Percentiles rank a stretch among this genome's conserved stretches.
These are phyloP conservation scores for Suhomyces sp. DNA, from an alignment of 805 yeast genomes.

Conservation along the genomic window DNA sequence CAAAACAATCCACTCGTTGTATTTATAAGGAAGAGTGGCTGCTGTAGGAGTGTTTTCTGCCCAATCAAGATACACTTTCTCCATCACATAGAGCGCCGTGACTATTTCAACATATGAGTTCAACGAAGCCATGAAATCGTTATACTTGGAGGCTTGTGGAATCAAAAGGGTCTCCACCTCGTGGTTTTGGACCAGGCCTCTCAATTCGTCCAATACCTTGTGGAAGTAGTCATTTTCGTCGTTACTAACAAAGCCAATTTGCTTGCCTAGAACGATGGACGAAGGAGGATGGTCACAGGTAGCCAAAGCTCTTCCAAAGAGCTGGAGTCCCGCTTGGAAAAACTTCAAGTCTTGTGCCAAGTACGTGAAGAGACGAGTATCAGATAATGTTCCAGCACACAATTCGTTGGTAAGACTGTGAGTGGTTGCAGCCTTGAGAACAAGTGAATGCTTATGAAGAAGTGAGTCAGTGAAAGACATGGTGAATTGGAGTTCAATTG, in stretches of 20 bases:
- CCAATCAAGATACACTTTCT: conserved; percentile 53
- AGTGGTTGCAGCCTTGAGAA: conserved; percentile 30
- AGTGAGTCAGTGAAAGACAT: conserved; percentile 22
- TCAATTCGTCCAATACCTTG: conserved; percentile 23
- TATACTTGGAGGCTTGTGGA: conserved; percentile 38
- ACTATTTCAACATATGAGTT: conserved; percentile 41
- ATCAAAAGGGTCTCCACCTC: conserved; percentile 22
- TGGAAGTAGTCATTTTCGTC: conserved; percentile 51
- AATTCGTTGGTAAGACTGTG: conserved; percentile 46
- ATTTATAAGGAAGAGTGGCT: conserved; percentile 40
- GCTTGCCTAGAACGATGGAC: conserved; percentile 44
- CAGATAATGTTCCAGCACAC: conserved; percentile 46
- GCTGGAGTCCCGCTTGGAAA: conserved; percentile 42
- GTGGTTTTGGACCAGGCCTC: conserved; percentile 13
- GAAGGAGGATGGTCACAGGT: conserved; percentile 40
- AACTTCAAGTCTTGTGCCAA: conserved; percentile 50
- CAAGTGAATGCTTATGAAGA: conserved; percentile 18
- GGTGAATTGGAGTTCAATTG: too few species aligned
- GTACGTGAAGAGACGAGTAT: conserved; percentile 43
- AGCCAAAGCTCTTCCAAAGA: conserved; percentile 46
- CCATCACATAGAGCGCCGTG: conserved; percentile 48
- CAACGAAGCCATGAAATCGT: conserved; percentile 32
- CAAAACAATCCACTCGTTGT: conserved; percentile 51
- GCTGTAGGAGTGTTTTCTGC: conserved; percentile 32
- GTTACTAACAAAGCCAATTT: conserved; percentile 49